Evolutionary conservation across 495 filamentous ascomycete genomes (phyloP), one percentile per base, ranked within the genome.

Genomic region (Tuber indicum): DNA sequence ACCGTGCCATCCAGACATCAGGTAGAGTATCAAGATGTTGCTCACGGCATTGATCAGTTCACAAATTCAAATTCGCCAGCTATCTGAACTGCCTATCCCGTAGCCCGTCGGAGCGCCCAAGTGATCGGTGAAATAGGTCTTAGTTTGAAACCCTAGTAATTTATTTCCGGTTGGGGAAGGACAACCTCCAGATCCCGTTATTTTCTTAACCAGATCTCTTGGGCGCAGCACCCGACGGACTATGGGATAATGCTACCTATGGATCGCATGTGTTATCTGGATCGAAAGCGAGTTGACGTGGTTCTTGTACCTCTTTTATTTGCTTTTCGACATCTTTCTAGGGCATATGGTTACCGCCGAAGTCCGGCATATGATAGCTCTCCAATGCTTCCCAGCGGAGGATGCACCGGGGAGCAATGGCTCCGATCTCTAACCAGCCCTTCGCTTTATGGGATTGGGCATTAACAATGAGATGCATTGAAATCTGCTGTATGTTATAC

Each of bases 341-440:
- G 58, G 49, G 23, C 58, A 66, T 66, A 16, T 66, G 58, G 26
- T 19, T 66, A 66, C 58, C 58, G 58, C 58, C 58, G 26, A 66
- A 66, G 26, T 66, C 58, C 58, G 58, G 26, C 16, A 36, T 26
- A 32, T 32, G 32, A 32, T 1, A 66, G 26, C 36, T 32, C 58
- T 66, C 58, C 58, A 26, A 66, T 66, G 58, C 58, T 36, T 66
- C 58, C 32, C 58, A 66, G 58, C 58, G 58, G 58, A 17, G 58
- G 58, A 3, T 66, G 58, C 58, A 66, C 36, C 58, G 26, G 14
- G 58, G 58, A 36, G 58, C 26, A 32, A 66, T 36, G 58, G 26
- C 26, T 19, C 26, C 26, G 26, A 66, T 32, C 32, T 36, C 58
- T 36, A 66, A 17, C 58, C 58, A 66, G 26, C 58, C 58, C 32